Evolutionary conservation across 352 stramenopile species (phyloP).

Genomic region (Pythium chondricola): DNA sequence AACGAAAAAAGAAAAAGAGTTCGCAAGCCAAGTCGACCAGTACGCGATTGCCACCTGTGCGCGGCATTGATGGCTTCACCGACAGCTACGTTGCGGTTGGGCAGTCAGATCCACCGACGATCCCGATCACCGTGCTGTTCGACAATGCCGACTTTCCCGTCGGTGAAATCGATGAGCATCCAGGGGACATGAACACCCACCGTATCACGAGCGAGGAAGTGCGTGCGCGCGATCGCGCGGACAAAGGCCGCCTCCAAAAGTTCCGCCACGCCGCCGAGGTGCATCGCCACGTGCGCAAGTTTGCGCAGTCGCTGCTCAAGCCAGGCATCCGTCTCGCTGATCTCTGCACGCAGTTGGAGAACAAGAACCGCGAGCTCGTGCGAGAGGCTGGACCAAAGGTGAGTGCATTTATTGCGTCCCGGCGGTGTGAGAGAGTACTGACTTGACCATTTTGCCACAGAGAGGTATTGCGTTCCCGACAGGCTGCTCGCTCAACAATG

Average conservation of each 20-base stretch:
- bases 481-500: conserved; percentile 92
- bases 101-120: conserved; percentile 95
- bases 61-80: conserved; percentile 83
- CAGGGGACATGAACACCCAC: conserved; percentile 89
- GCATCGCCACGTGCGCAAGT: conserved; percentile 88
- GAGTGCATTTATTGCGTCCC: conserved; percentile 13
- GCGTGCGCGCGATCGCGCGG: conserved; percentile 77
- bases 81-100: conserved; percentile 92
- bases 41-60: conserved; percentile 56
- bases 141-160: conserved; percentile 66
- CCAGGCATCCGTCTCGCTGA: conserved; percentile 95
- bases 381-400: conserved; percentile 87
- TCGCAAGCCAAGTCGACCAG: conserved; percentile 18
- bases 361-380: conserved; percentile 95
- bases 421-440: not conserved
- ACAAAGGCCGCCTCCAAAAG: conserved; percentile 47
- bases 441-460: too few relatives aligned
- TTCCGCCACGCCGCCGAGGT: conserved; percentile 93
- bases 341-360: conserved; percentile 94
- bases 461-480: conserved; percentile 93
- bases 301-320: conserved; percentile 95
- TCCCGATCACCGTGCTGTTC: conserved; percentile 82
- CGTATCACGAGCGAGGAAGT: conserved; percentile 83
- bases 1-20: conserved; percentile 76
- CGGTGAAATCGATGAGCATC: conserved; percentile 93